Evolutionary conservation across 768 basidiomycete species (phyloP).

Genomic region (Dacryopinax spathularia): DNA sequence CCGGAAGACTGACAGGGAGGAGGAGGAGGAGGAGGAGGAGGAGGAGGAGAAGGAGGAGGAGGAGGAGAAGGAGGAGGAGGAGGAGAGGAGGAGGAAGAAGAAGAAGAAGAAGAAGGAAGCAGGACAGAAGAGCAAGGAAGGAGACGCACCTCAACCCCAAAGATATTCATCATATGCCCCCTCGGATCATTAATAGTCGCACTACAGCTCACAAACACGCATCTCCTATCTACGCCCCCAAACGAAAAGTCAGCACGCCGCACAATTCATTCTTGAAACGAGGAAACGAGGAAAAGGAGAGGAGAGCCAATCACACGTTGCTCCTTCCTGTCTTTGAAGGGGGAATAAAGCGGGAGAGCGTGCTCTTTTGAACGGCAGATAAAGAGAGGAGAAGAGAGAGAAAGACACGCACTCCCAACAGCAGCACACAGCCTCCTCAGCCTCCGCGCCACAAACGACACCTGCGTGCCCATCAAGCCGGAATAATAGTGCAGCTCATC

Average conservation of each 20-base stretch:
- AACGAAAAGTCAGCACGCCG: slow-evolving; percentile 15
- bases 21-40: too few relatives aligned
- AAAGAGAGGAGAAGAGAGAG: slow-evolving; percentile 7
- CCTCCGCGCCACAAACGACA: slow-evolving; percentile 27
- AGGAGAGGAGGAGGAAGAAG: not conserved
- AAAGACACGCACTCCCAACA: slow-evolving; percentile 47
- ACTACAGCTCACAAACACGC: slow-evolving; percentile 64
- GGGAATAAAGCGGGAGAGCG: too few relatives aligned
- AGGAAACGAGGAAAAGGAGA: too few relatives aligned
- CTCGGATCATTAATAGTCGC: slow-evolving; percentile 68
- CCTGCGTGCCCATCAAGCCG: slow-evolving; percentile 62
- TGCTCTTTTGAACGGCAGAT: not conserved
- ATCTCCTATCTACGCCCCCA: not conserved
- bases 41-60: too few relatives aligned
- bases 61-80: too few relatives aligned
- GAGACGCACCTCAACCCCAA: slow-evolving; percentile 39
- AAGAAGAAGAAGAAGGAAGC: not conserved
- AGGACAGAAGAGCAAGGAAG: not conserved
- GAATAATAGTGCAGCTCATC: slow-evolving; percentile 83
- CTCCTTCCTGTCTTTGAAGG: too few relatives aligned
- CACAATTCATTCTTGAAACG: slow-evolving; percentile 34
- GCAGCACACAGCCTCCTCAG: slow-evolving; percentile 61
- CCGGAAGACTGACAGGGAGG: too few relatives aligned
- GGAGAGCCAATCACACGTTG: too few relatives aligned
- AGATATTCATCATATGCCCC: slow-evolving; percentile 60